These are phyloP conservation scores for Candida germanica DNA, from an alignment of 805 yeast species.

Conservation along the genomic window DNA sequence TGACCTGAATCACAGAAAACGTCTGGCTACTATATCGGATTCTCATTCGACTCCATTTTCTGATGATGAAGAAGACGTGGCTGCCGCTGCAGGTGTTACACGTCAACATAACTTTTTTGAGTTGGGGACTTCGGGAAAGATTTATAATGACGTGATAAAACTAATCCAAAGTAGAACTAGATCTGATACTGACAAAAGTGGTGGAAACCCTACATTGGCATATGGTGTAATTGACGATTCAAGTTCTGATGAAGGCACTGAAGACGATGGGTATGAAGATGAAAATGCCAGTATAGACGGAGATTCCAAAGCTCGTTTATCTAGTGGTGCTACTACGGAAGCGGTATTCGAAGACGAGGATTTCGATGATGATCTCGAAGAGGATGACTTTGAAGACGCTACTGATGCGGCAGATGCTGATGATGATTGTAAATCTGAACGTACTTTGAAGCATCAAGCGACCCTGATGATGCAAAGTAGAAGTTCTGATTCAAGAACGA, in stretches of 20 bases:
- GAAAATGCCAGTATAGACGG: conserved; percentile 3
- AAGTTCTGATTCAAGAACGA: conserved; percentile 4
- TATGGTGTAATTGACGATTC: conserved; percentile 5
- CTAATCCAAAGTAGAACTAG: conserved; percentile 7
- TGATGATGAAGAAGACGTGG: conserved; percentile 29
- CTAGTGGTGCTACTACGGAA: neutral
- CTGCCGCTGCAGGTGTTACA: conserved; percentile 21
- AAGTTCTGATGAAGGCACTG: conserved; percentile 3
- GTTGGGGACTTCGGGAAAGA: conserved; percentile 28
- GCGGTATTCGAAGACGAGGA: neutral
- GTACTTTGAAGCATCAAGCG: neutral
- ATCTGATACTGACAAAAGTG: conserved; percentile 1
- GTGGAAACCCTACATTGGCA: conserved; percentile 1
- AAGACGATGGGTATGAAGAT: conserved; percentile 5
- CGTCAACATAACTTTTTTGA: conserved; percentile 24
- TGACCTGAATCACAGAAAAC: too few relatives aligned
- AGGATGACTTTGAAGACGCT: conserved; percentile 5
- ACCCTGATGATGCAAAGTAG: conserved; percentile 2
- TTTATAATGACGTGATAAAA: conserved; percentile 21
- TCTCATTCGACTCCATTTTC: too few relatives aligned
- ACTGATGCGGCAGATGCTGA: neutral
- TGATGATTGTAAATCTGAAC: neutral
- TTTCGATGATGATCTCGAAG: neutral
- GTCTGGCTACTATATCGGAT: too few relatives aligned
- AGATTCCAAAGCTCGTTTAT: neutral